A percentile compares a stretch with the other conserved stretches of the same genome.
These are phyloP conservation scores for Spongospora subterranea DNA, from an alignment of 208 protist genomes.

Conservation along the genomic window DNA sequence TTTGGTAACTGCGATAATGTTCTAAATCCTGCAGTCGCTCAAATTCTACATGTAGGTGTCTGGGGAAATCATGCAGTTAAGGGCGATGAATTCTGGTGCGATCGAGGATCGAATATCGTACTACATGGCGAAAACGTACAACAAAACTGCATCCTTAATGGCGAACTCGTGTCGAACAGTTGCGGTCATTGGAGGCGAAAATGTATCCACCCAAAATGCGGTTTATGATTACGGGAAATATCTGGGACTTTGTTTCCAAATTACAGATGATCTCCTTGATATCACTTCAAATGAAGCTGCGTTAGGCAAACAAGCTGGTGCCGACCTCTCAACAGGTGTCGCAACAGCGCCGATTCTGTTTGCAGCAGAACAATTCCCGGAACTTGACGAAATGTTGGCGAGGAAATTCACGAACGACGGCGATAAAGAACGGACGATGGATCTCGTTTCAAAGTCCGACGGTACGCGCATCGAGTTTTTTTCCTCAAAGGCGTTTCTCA, in stretches of 20 bases:
- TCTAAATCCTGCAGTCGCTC: background rate
- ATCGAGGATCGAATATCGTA: background rate
- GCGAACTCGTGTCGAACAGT: constrained; percentile 37
- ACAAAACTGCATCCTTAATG: constrained; percentile 38
- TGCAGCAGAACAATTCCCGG: constrained; percentile 30
- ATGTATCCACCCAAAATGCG: background rate
- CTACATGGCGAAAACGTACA: constrained; percentile 38
- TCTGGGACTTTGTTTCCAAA: constrained; percentile 35
- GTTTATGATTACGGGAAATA: constrained; percentile 5
- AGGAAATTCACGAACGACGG: constrained; percentile 12
- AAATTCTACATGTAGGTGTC: background rate
- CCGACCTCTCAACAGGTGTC: background rate
- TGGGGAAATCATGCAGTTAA: constrained; percentile 41
- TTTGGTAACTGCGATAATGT: background rate
- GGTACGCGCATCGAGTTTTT: background rate
- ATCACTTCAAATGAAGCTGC: background rate
- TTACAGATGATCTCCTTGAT: constrained; percentile 40
- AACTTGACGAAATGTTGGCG: constrained; percentile 15
- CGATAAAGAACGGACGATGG: background rate
- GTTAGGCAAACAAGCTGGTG: background rate
- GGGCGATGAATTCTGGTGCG: constrained; percentile 28
- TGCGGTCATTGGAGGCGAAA: background rate
- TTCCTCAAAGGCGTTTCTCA: background rate
- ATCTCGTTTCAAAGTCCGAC: background rate
- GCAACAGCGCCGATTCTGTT: constrained; percentile 54